Conservation (phyloP, 768 basidiomycete species). For the Terana coerulea region DNA sequence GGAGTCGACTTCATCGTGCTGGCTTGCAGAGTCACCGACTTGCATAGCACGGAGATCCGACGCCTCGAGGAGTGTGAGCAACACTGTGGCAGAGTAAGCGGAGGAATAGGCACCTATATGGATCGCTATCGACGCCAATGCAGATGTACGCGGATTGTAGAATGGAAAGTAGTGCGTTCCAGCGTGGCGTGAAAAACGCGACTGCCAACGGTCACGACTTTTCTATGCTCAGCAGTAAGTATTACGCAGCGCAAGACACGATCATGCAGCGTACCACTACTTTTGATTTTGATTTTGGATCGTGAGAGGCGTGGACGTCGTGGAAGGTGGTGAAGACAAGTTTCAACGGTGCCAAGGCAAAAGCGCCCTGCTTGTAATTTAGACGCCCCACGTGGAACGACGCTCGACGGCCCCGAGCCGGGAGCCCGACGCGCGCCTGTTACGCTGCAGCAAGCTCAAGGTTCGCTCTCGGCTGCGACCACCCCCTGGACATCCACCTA, state of each 20-base stretch:
- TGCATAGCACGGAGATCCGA: slow-evolving; percentile 12
- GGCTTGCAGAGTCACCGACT: slow-evolving; percentile 10
- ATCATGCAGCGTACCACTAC: background rate
- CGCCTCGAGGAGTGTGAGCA: slow-evolving; percentile 7
- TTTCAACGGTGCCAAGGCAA: too few relatives aligned
- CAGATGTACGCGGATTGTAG: background rate
- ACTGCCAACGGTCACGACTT: background rate
- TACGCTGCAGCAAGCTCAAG: too few relatives aligned
- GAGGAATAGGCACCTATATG: background rate
- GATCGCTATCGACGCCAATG: background rate
- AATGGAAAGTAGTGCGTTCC: background rate
- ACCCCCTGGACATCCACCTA: too few relatives aligned
- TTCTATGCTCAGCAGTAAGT: background rate
- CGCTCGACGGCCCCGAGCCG: too few relatives aligned
- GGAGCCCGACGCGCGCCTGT: too few relatives aligned
- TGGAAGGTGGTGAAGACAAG: background rate
- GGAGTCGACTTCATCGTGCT: slow-evolving; percentile 41
- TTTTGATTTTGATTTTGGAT: background rate
- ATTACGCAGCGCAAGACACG: background rate
- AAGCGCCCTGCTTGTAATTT: too few relatives aligned
- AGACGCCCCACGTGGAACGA: too few relatives aligned
- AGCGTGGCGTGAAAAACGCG: slow-evolving; percentile 1
- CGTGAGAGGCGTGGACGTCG: background rate
- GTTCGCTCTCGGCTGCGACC: too few relatives aligned
- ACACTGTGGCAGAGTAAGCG: background rate